A percentile compares a stretch with the other conserved stretches of the same genome.
Evolutionary conservation across 129 eudicot species (phyloP).

Genomic region (Logfia minima): DNA sequence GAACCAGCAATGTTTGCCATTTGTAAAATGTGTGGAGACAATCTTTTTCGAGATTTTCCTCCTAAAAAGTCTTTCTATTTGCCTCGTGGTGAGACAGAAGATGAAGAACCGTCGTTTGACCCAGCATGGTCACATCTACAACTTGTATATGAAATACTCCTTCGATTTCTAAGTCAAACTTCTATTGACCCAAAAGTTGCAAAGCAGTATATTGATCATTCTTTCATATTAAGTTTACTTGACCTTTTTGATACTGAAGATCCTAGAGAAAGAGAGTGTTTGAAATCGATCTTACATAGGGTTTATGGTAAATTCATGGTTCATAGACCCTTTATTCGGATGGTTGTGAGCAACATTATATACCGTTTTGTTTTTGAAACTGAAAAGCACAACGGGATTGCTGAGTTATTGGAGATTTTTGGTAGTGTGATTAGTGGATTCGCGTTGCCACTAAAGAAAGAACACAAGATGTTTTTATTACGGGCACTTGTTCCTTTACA

Average conservation of each 20-base stretch:
- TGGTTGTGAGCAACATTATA: slow-evolving; percentile 59
- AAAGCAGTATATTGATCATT: slow-evolving; percentile 45
- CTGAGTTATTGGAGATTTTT: slow-evolving; percentile 65
- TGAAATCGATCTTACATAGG: slow-evolving; percentile 54
- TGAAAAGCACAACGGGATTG: slow-evolving; percentile 64
- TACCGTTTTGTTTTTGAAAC: slow-evolving; percentile 58
- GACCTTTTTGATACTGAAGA: slow-evolving; percentile 67
- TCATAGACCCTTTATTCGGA: slow-evolving; percentile 64
- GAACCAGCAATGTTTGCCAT: slow-evolving; percentile 51
- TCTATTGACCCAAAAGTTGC: slow-evolving; percentile 57
- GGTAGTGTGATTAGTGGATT: slow-evolving; percentile 72
- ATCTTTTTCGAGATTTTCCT: slow-evolving; percentile 63
- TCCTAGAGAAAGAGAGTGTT: slow-evolving; percentile 62
- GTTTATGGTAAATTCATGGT: slow-evolving; percentile 73
- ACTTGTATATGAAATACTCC: slow-evolving; percentile 61
- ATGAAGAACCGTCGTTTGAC: slow-evolving; percentile 58
- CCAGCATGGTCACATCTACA: slow-evolving; percentile 73
- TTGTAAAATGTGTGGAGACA: slow-evolving; percentile 61
- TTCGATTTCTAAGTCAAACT: slow-evolving; percentile 48
- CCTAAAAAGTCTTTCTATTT: slow-evolving; percentile 37
- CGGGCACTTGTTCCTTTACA: slow-evolving; percentile 62
- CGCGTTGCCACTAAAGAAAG: slow-evolving; percentile 64
- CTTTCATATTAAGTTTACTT: slow-evolving; percentile 29
- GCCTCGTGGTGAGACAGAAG: slow-evolving; percentile 53
- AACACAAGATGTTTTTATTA: slow-evolving; percentile 55